These are phyloP conservation scores for Paracoccidioides brasiliensis DNA, from an alignment of 2,329 filamentous ascomycete genomes.

Conservation along the genomic window DNA sequence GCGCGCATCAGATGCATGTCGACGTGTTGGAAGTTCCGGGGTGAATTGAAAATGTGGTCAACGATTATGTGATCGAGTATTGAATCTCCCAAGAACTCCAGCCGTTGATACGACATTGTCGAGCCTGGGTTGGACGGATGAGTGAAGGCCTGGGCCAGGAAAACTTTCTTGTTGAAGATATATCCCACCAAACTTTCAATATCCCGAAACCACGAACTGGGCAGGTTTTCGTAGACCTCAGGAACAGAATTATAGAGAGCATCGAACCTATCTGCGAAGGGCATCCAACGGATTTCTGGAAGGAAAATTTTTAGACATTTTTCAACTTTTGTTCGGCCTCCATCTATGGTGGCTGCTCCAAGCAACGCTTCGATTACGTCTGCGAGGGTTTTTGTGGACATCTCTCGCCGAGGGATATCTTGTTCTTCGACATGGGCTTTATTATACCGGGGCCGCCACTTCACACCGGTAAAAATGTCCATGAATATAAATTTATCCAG, in stretches of 20 bases:
- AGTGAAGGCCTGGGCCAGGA: slow-evolving; percentile 69
- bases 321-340: slow-evolving; percentile 51
- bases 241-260: slow-evolving; percentile 35
- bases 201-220: slow-evolving; percentile 25
- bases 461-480: slow-evolving; percentile 51
- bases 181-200: slow-evolving; percentile 60
- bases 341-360: slow-evolving; percentile 58
- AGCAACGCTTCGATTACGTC: slow-evolving; percentile 81
- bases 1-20: slow-evolving; percentile 67
- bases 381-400: slow-evolving; percentile 69
- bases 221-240: slow-evolving; percentile 24
- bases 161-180: slow-evolving; percentile 50
- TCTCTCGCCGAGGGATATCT: slow-evolving; percentile 17
- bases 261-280: slow-evolving; percentile 30
- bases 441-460: slow-evolving; percentile 58
- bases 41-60: slow-evolving; percentile 40
- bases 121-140: slow-evolving; percentile 46
- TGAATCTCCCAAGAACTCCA: slow-evolving; percentile 82
- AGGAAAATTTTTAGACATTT: slow-evolving; percentile 55
- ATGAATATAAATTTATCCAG: slow-evolving; percentile 63
- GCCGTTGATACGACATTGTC: slow-evolving; percentile 52
- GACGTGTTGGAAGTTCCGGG: slow-evolving; percentile 37
- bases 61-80: slow-evolving; percentile 70
- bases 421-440: slow-evolving; percentile 26
- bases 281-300: slow-evolving; percentile 43